Base-by-base conservation (phyloP, 2,329 filamentous ascomycete genomes). In the Aspergillus piperis region DNA sequence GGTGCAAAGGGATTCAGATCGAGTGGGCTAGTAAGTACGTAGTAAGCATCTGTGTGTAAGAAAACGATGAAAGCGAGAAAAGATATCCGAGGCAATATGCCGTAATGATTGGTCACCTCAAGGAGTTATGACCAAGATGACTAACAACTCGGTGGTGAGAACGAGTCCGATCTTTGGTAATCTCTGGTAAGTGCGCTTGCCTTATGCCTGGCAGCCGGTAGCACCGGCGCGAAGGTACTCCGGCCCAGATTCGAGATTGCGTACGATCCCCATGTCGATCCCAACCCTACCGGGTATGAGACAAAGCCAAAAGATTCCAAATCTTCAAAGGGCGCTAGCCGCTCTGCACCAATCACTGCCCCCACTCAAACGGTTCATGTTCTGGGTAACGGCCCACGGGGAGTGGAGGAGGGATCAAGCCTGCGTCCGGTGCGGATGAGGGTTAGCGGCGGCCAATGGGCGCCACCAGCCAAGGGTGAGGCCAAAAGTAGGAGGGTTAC, bases 221-320 rank as follows among this genome's bases (percentile, higher is more conserved):
- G 21, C 42, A 42, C 52, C 52, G 51, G 51, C 19, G 41, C 41
- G 41, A 44, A 44, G 41, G 41, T 44, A 44, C 36, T 32, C 36
- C 48, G 39, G 41, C 42, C 53, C 44, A 59, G 60, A 60, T 59
- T 59, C 41, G 27, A 54, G 54, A 52, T 56, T 62, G 57, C 48
- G 62, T 41, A 60, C 56, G 50, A 66, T 63, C 61, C 36, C 38
- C 59, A 44, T 42, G 66, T 50, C 56, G 64, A 68, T 68, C 66
- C 11, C 50, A 58, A 32, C 66, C 58, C 13, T 15, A 30, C 36
- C 27, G 11, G 58, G 66, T 62, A 62, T 50, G 57, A 57, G 55
- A 54, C 53, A 62, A 63, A 68, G 60, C 58, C 58, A 59, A 66
- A 67, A 60, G 59, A 69, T 69, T 69, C 59, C 64, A 68, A 69